Percentiles rank a stretch among this genome's conserved stretches.
Conservation (phyloP, 176 grass and related monocot species). For the Cenchrus fungigraminus region DNA sequence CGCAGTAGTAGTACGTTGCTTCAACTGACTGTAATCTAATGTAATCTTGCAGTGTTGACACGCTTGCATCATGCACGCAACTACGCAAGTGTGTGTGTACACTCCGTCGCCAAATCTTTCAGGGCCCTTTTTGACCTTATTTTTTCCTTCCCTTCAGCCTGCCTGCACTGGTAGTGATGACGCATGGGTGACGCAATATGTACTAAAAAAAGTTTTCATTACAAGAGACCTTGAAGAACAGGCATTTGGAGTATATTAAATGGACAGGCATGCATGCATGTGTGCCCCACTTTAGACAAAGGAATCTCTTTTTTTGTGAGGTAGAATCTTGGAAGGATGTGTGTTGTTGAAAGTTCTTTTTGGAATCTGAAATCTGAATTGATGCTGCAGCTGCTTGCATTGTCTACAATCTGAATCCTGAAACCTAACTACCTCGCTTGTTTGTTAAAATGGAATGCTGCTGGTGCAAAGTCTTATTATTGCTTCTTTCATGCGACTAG, state of each 20-base stretch:
- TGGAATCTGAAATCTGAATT: background rate
- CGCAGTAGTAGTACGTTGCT: background rate
- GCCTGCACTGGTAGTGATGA: conserved; percentile 5
- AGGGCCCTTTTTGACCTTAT: background rate
- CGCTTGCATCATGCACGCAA: background rate
- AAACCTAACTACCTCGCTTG: conserved; percentile 32
- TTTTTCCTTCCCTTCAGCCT: background rate
- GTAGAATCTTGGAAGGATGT: background rate
- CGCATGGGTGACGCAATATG: conserved; percentile 11
- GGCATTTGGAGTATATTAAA: too few relatives aligned
- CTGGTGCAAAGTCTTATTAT: background rate
- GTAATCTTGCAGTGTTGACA: conserved; percentile 13
- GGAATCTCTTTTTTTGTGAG: background rate
- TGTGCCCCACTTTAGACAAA: background rate
- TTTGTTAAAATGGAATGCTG: conserved; percentile 10
- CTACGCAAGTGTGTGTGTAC: background rate
- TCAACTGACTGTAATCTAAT: conserved; percentile 1
- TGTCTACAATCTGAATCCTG: conserved; percentile 7
- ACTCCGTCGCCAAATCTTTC: background rate
- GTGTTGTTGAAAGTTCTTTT: background rate
- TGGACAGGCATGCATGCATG: too few relatives aligned
- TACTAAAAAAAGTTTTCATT: too few relatives aligned
- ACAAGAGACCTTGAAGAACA: too few relatives aligned
- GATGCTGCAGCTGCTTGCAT: conserved; percentile 11
- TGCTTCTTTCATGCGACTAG: background rate